Percentiles rank a stretch among this genome's conserved stretches.
These are phyloP conservation scores for Geotrichum cucujoidarum DNA, from an alignment of 1,139 yeast genomes.

Conservation along the genomic window DNA sequence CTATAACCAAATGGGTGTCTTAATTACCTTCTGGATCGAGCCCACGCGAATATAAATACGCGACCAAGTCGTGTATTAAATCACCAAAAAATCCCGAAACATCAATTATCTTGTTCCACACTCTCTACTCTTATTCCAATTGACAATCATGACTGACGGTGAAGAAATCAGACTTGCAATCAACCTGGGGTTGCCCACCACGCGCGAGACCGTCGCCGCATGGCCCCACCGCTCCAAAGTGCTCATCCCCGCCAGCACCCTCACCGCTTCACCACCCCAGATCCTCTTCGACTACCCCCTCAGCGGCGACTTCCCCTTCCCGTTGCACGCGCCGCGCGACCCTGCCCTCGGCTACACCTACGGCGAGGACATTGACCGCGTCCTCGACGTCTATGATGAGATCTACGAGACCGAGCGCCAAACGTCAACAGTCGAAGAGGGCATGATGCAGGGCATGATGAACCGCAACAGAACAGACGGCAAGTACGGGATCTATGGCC, in stretches of 20 bases:
- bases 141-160: too few species aligned
- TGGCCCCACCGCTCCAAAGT: not conserved
- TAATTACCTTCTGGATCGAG: too few species aligned
- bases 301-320: slow-evolving; percentile 11
- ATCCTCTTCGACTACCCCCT: slow-evolving; percentile 15
- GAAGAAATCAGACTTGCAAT: not conserved
- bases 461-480: slow-evolving; percentile 18
- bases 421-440: slow-evolving; percentile 7
- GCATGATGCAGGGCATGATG: slow-evolving; percentile 15
- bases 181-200: not conserved
- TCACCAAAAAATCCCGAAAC: too few species aligned
- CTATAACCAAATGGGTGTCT: too few species aligned
- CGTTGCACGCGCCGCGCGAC: slow-evolving; percentile 2
- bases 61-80: too few species aligned
- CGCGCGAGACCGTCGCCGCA: not conserved
- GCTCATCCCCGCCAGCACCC: not conserved
- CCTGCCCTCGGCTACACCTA: slow-evolving; percentile 4
- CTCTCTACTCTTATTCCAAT: too few species aligned
- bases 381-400: slow-evolving; percentile 11
- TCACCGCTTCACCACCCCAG: not conserved
- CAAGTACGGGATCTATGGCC: slow-evolving; percentile 18
- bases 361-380: slow-evolving; percentile 7
- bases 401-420: slow-evolving; percentile 11
- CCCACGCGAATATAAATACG: too few species aligned
- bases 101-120: too few species aligned